Conservation (phyloP, 108 stramenopile species). For the Cyclotella atomus region DNA sequence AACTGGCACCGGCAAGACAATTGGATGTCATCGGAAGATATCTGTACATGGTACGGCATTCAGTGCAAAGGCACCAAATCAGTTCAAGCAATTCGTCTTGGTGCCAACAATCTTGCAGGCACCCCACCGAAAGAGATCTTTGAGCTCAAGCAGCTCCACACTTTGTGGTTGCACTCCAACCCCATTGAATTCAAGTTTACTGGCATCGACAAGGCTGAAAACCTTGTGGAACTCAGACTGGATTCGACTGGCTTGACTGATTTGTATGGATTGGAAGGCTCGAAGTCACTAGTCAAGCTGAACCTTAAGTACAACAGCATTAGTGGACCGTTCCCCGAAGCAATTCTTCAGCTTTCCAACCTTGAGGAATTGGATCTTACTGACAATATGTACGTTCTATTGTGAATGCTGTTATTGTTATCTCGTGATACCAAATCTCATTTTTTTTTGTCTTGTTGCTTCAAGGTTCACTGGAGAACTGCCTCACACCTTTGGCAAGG, state of each 20-base stretch:
- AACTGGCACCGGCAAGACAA: constrained; percentile 61
- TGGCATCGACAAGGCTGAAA: constrained; percentile 74
- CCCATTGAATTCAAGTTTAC: constrained; percentile 75
- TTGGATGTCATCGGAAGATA: constrained; percentile 66
- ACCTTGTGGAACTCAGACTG: constrained; percentile 68
- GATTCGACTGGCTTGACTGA: constrained; percentile 79
- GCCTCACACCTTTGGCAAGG: constrained; percentile 28
- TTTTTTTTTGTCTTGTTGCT: neutral
- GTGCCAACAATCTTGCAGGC: constrained; percentile 77
- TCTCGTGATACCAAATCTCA: neutral
- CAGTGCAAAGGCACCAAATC: constrained; percentile 61
- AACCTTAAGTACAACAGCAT: constrained; percentile 85
- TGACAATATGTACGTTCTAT: constrained; percentile 60
- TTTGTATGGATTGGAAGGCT: constrained; percentile 66
- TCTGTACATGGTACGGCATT: constrained; percentile 83
- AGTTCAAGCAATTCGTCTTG: constrained; percentile 72
- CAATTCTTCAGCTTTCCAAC: constrained; percentile 49
- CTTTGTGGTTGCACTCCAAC: constrained; percentile 85
- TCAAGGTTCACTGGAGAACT: constrained; percentile 44
- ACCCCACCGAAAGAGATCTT: constrained; percentile 80
- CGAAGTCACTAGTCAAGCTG: constrained; percentile 60
- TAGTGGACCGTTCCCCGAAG: constrained; percentile 61
- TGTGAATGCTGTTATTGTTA: neutral
- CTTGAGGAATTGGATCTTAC: constrained; percentile 61
- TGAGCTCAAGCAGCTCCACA: constrained; percentile 63